Conservation (phyloP, 805 yeast species). For the Debaryomyces castellii region DNA sequence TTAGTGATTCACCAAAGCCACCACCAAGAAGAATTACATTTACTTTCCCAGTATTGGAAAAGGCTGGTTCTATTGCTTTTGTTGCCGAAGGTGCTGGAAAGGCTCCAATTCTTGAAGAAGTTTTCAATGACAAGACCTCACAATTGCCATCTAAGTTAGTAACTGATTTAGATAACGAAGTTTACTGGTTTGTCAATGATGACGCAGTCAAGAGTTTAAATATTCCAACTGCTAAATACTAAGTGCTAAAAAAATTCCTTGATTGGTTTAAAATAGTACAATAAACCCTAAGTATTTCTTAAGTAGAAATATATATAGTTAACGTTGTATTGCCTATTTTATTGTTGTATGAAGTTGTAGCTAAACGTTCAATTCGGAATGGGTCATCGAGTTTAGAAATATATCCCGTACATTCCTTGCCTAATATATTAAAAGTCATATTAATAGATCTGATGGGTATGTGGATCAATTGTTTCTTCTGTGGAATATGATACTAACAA, state of each 20-base stretch:
- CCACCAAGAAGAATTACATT: conserved; percentile 90
- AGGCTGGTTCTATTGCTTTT: conserved; percentile 61
- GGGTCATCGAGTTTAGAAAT: neutral
- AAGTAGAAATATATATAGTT: neutral
- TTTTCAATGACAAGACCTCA: conserved; percentile 54
- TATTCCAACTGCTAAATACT: conserved; percentile 39
- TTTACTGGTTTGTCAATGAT: conserved; percentile 81
- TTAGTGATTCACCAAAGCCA: conserved; percentile 87
- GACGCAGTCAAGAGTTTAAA: conserved; percentile 70
- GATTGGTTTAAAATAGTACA: neutral
- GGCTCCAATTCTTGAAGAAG: conserved; percentile 66
- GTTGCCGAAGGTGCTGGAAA: conserved; percentile 90
- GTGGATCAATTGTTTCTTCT: neutral
- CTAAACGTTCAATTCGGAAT: neutral
- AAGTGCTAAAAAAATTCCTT: conserved; percentile 1
- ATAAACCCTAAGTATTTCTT: too few species aligned
- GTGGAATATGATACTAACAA: conserved; percentile 3
- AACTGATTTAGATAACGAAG: conserved; percentile 52
- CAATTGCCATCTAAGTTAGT: conserved; percentile 75
- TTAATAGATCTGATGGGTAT: conserved; percentile 6
- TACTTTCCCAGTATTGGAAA: conserved; percentile 72
- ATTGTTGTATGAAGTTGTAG: too few species aligned
- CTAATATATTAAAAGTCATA: neutral
- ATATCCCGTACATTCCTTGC: neutral
- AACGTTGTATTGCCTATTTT: neutral